A percentile compares a stretch with the other conserved stretches of the same genome.
phyloP scores from a whole-genome alignment of 352 stramenopile species.

The Phytophthora foliorum region DNA sequence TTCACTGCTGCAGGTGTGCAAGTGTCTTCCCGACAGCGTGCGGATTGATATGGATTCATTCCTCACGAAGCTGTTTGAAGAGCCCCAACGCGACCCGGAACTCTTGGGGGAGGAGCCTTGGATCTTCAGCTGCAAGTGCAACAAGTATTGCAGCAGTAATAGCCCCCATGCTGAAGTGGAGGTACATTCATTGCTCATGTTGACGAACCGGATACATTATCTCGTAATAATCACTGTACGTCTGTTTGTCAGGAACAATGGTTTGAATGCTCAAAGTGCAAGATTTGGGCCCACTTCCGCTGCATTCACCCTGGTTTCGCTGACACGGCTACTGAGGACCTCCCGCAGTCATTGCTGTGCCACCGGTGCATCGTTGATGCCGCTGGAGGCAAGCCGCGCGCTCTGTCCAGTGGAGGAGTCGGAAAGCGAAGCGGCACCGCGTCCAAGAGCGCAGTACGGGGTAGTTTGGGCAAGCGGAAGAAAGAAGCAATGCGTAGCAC shows the following conservation, averaged over 20 bases:
- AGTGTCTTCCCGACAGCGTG: constrained; percentile 85
- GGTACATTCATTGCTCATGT: constrained; percentile 34
- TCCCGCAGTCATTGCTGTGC: constrained; percentile 64
- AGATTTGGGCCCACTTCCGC: constrained; percentile 79
- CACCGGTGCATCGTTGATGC: constrained; percentile 54
- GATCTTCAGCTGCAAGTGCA: constrained; percentile 80
- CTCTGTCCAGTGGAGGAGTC: constrained; percentile 35
- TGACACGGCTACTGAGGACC: constrained; percentile 41
- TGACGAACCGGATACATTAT: background rate
- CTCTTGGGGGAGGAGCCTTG: constrained; percentile 67
- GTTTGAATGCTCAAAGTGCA: constrained; percentile 86
- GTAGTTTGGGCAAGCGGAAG: constrained; percentile 41
- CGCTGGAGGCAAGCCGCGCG: constrained; percentile 7
- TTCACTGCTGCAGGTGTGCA: constrained; percentile 66
- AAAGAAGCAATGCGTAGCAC: constrained; percentile 21
- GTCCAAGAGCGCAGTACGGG: constrained; percentile 21
- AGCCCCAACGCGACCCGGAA: constrained; percentile 36
- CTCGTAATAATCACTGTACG: constrained; percentile 4
- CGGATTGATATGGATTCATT: constrained; percentile 90
- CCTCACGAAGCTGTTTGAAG: constrained; percentile 70
- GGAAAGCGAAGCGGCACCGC: constrained; percentile 43
- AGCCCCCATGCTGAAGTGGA: constrained; percentile 60
- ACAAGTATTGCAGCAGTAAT: constrained; percentile 74
- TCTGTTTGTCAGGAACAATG: constrained; percentile 63
- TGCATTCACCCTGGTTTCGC: constrained; percentile 68